Base-by-base conservation (phyloP, 345 rosid genomes). In the Clausena lansium region DNA sequence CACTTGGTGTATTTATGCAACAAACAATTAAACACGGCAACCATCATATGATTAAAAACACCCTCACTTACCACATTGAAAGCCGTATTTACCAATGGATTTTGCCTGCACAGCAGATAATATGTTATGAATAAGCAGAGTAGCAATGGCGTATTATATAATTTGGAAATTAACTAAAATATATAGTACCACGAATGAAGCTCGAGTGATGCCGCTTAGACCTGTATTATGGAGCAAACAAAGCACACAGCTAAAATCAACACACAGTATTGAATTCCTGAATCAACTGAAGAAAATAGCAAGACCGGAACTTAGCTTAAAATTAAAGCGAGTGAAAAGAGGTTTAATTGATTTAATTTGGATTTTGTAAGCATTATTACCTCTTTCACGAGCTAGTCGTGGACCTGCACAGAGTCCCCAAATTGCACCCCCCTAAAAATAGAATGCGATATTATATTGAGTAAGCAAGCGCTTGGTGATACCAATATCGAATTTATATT, bases 321-420 rank as follows among this genome's bases (percentile, higher is more conserved):
- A 25, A 4, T 5, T 8, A 35, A 58, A 52, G 27, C 70, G 45
- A 33, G 30, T 13, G 24, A 59, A 39, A 52, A 52, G 3, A 9
- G 36, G 3, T 25, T 3, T 7, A 61, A 13, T 30, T 75, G 4
- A 63, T 27, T 47, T 3, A 64, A 13, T 50, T 14, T n/a, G 2
- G n/a, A 24, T 19, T 33, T 19, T 30, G 70, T 11, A 69, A 28
- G 65, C 33, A 58, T 35, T 74, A 58, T 38, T 74, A 90, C 98
- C 98, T 62, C 41, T 74, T 71, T 79, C 85, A 81, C 92, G 85
- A 79, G 94, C 94, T 22, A 87, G 87, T 22, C 82, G 77, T 7
- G 98, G 92, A 62, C 91, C 92, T 45, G 81, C 68, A 79, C 91
- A 95, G 24, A 86, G 41, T 6, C 98, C 98, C 86, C 94, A 90